Conservation (phyloP, 129 eudicot species). For the Flaveria sonorensis region DNA sequence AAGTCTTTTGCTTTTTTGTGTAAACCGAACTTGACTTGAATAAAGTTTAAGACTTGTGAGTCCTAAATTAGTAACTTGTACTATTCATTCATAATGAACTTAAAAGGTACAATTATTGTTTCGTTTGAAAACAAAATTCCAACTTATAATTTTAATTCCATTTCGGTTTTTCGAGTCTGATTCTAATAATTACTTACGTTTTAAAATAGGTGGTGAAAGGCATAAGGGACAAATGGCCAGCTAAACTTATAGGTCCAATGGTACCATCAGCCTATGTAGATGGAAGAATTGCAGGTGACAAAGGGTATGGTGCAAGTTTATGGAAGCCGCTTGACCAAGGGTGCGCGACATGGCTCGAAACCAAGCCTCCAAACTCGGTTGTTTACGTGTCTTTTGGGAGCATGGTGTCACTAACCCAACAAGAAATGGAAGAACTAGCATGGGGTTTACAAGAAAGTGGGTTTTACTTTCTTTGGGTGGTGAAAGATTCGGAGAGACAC, state of each 20-base stretch:
- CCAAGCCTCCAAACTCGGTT: constrained; percentile 52
- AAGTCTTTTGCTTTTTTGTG: not conserved
- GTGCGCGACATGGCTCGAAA: constrained; percentile 56
- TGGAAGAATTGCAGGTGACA: constrained; percentile 58
- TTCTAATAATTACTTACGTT: too few species aligned
- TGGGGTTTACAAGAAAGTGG: constrained; percentile 40
- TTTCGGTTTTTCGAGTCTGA: too few species aligned
- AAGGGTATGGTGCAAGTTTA: constrained; percentile 60
- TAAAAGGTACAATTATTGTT: not conserved
- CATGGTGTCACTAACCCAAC: constrained; percentile 49
- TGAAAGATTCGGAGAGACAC: constrained; percentile 44
- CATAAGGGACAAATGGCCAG: constrained; percentile 41
- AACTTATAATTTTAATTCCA: too few species aligned
- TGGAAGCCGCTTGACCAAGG: constrained; percentile 50
- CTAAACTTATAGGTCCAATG: constrained; percentile 60
- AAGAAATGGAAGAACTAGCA: constrained; percentile 60
- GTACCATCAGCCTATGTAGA: constrained; percentile 71
- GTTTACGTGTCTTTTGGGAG: constrained; percentile 70
- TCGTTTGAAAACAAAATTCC: too few species aligned
- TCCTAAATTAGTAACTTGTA: not conserved
- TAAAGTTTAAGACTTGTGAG: not conserved
- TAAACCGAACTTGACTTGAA: not conserved
- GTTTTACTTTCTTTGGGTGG: constrained; percentile 54
- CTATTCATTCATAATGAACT: not conserved
- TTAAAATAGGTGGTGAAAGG: constrained; percentile 40